phyloP scores from a whole-genome alignment of 352 stramenopile species.

The Phytophthora citricola region DNA sequence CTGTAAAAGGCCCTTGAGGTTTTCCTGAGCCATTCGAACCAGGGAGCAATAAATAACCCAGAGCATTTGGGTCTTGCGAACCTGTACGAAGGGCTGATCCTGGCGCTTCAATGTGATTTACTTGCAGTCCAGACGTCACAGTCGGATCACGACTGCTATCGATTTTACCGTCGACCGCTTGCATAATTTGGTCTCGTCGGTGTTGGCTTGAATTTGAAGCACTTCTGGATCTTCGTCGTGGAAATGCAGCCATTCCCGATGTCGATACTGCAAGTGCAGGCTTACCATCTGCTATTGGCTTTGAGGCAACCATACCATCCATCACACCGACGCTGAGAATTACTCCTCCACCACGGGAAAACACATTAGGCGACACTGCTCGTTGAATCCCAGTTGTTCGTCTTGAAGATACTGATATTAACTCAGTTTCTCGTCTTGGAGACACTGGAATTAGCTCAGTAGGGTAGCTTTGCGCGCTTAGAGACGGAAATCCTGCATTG shows the following conservation, averaged over 20 bases:
- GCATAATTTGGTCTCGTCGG: slow-evolving; percentile 24
- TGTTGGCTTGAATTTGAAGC: slow-evolving; percentile 27
- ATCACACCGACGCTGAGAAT: slow-evolving; percentile 39
- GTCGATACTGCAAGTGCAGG: slow-evolving; percentile 7
- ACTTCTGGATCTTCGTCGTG: slow-evolving; percentile 31
- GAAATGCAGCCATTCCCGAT: slow-evolving; percentile 18
- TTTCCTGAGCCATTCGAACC: slow-evolving; percentile 8
- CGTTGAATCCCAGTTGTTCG: slow-evolving; percentile 14
- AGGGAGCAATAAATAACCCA: slow-evolving; percentile 19
- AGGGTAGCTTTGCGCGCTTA: slow-evolving; percentile 6
- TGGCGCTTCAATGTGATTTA: slow-evolving; percentile 29
- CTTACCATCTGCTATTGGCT: slow-evolving; percentile 21
- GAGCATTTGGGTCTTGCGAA: slow-evolving; percentile 17
- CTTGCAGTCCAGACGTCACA: slow-evolving; percentile 12
- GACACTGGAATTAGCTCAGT: slow-evolving; percentile 9
- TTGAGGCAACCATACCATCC: slow-evolving; percentile 25
- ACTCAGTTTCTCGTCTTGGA: slow-evolving; percentile 18
- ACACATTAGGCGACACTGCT: slow-evolving; percentile 17
- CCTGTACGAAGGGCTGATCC: slow-evolving; percentile 14
- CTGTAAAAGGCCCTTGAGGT: slow-evolving; percentile 25
- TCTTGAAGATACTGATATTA: slow-evolving; percentile 13
- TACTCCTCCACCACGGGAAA: slow-evolving; percentile 20
- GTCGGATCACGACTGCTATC: slow-evolving; percentile 16
- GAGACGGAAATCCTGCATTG: background rate
- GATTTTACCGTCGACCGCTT: slow-evolving; percentile 14